Conservation (phyloP, 306 rosid genomes). For the Quercus mongolica region DNA sequence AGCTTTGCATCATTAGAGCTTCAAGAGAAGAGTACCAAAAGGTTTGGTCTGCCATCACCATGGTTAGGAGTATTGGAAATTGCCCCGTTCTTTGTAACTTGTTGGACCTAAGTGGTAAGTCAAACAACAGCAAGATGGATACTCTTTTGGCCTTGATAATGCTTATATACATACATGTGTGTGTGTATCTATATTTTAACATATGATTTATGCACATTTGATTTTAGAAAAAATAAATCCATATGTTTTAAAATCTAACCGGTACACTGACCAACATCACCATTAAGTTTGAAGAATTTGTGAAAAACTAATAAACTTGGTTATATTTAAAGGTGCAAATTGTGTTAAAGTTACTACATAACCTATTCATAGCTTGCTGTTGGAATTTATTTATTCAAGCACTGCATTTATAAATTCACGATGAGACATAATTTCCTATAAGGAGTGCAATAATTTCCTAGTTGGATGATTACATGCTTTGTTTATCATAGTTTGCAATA, state of each 20-base stretch:
- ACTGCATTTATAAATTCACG: conserved; percentile 2
- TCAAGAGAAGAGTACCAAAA: conserved; percentile 73
- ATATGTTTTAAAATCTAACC: not conserved
- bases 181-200: not conserved
- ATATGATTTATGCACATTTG: not conserved
- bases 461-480: not conserved
- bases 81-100: conserved; percentile 54
- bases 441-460: not conserved
- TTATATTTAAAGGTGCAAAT: not conserved
- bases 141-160: not conserved
- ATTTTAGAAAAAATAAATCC: not conserved
- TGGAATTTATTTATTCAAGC: conserved; percentile 5
- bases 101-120: conserved; percentile 69
- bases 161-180: no score
- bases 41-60: conserved; percentile 75
- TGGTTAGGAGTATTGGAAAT: conserved; percentile 63
- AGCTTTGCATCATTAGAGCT: conserved; percentile 63
- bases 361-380: conserved; percentile 1
- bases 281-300: not conserved
- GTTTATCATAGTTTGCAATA: not conserved
- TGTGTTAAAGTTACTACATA: not conserved
- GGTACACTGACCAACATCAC: not conserved
- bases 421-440: not conserved
- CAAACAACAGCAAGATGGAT: not conserved
- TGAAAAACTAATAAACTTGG: not conserved